Conservation (phyloP, 805 yeast species). For the Nakazawaea molendinolei region DNA sequence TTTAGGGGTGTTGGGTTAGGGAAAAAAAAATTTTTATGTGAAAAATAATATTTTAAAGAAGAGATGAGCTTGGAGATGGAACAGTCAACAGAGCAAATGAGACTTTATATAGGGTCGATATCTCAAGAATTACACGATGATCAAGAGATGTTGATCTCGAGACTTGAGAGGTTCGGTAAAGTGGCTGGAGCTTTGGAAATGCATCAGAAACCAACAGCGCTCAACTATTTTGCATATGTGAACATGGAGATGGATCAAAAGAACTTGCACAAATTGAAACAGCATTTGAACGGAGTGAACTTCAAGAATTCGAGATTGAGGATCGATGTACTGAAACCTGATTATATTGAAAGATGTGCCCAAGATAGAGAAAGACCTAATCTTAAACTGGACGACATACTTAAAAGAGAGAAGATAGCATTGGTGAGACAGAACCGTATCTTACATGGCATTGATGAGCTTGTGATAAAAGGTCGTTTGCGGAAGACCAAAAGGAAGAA, state of each 20-base stretch:
- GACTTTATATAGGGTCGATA: constrained; percentile 64
- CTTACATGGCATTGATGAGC: constrained; percentile 16
- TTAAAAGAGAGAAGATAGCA: constrained; percentile 27
- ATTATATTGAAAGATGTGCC: constrained; percentile 40
- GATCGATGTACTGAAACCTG: constrained; percentile 57
- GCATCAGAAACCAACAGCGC: constrained; percentile 48
- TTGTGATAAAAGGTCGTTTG: constrained; percentile 45
- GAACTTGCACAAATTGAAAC: constrained; percentile 42
- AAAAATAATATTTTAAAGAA: background rate
- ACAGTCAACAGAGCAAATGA: background rate
- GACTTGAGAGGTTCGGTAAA: constrained; percentile 61
- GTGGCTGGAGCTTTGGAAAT: constrained; percentile 40
- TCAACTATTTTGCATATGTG: constrained; percentile 58
- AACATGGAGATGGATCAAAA: constrained; percentile 46
- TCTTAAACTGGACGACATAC: constrained; percentile 18
- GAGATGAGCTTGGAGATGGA: background rate
- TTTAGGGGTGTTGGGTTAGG: no score
- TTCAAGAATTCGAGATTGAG: constrained; percentile 68
- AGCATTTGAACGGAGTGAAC: constrained; percentile 59
- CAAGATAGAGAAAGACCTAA: constrained; percentile 38
- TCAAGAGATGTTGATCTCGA: constrained; percentile 37
- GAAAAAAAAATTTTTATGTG: no score
- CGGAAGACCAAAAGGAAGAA: constrained; percentile 51
- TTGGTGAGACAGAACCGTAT: constrained; percentile 33
- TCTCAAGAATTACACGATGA: constrained; percentile 44